Evolutionary conservation across 2,329 filamentous ascomycete species (phyloP), one percentile per base, ranked within the genome.

Genomic region (Piedraia hortae): DNA sequence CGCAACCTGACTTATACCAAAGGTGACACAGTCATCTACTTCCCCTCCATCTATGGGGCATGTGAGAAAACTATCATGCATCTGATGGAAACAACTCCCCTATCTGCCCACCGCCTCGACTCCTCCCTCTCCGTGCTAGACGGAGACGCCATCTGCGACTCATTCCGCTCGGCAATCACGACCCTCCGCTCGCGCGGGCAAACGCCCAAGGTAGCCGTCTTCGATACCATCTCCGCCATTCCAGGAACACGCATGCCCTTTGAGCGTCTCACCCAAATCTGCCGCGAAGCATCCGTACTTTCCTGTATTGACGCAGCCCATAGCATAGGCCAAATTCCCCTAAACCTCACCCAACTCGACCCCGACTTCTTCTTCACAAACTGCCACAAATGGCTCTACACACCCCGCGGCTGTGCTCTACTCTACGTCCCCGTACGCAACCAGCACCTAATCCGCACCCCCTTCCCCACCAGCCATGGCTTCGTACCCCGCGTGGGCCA

Each of bases 331-430:
- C 70, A 85, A 44, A 55, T 90, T 5, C 52, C 58, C 1, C 43
- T 91, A 5, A 61, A 88, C 42, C 46, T 91, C 8, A 31, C 39
- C 0, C 42, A 46, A 3, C 47, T 78, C 3, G 60, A 78, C 29
- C 67, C 77, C 0, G 80, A 91, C 43, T 91, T 89, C 47, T 74
- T 88, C 37, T 59, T 82, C 8, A 69, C 58, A 24, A 91, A 91
- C 42, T 74, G 66, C 34, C 74, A 89, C 50, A 89, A 89, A 42
- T 93, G 82, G 82, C 62, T 91, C 5, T 67, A 63, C 37, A 61
- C 63, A 1, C 82, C 80, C 1, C 64, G 80, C 14, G 70, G 68
- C 9, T 78, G 71, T 39, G 77, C 77, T 3, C 51, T 85, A 3
- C 61, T 91, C 31, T 71, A 88, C 44, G 72, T 85, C 1, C 72